These are phyloP conservation scores for Talaromyces sp. DNA, from an alignment of 2,329 filamentous ascomycete genomes.

Conservation along the genomic window DNA sequence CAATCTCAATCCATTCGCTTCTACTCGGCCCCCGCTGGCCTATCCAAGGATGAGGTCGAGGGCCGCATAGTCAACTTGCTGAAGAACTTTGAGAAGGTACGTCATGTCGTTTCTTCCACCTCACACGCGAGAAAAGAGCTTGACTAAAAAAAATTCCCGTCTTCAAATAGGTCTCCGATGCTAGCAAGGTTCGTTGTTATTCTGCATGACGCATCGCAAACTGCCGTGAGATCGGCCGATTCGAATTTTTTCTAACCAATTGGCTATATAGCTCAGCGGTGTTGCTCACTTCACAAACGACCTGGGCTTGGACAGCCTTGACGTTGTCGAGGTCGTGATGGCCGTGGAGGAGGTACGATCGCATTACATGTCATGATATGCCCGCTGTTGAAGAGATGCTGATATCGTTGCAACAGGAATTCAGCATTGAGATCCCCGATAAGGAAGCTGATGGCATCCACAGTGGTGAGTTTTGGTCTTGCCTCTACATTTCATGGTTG, in stretches of 20 bases:
- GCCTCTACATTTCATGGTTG: constrained; percentile 6
- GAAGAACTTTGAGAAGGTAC: constrained; percentile 95
- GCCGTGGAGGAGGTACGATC: constrained; percentile 86
- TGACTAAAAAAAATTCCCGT: neutral
- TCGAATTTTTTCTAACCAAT: constrained; percentile 19
- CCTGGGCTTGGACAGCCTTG: constrained; percentile 92
- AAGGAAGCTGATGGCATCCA: constrained; percentile 94
- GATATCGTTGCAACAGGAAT: constrained; percentile 49
- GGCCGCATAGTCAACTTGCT: constrained; percentile 88
- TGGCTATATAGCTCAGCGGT: constrained; percentile 63
- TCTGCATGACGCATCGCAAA: neutral
- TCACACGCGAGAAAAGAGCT: neutral
- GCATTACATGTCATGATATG: neutral
- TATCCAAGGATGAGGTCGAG: constrained; percentile 80
- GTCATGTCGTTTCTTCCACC: constrained; percentile 20
- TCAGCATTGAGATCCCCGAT: constrained; percentile 95
- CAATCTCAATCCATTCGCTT: constrained; percentile 68
- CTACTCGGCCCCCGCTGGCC: constrained; percentile 78
- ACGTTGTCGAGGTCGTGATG: constrained; percentile 99
- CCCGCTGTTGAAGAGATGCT: constrained; percentile 2
- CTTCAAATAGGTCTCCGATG: constrained; percentile 30
- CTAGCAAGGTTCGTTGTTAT: constrained; percentile 33
- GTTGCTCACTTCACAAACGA: constrained; percentile 93
- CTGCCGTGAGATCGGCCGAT: neutral
- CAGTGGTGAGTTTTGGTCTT: constrained; percentile 64